Conservation (phyloP, 148 eudicot species). For the Rhododendron ferrugineum region DNA sequence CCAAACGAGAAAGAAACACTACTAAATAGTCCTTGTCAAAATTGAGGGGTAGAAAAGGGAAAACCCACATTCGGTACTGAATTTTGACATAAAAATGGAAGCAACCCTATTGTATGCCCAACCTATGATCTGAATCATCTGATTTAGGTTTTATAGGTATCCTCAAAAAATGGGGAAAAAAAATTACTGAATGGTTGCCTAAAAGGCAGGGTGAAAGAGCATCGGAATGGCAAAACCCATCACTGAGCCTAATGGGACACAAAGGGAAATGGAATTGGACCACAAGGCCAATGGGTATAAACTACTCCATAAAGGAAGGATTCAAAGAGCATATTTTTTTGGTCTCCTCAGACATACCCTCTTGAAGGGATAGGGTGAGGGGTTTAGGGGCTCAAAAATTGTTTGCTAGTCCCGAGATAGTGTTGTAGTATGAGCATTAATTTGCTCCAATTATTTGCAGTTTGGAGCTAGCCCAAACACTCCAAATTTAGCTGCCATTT, state of each 20-base stretch:
- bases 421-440: not conserved
- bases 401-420: constrained; percentile 17
- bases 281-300: not conserved
- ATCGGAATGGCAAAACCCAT: constrained; percentile 28
- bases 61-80: not conserved
- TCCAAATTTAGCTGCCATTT: not conserved
- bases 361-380: not conserved
- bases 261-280: constrained; percentile 6
- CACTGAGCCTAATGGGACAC: constrained; percentile 20
- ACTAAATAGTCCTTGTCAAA: not conserved
- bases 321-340: constrained; percentile 1
- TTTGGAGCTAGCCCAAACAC: not conserved
- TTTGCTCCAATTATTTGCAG: constrained; percentile 9
- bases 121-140: not conserved
- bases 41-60: not conserved
- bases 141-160: not conserved
- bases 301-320: not conserved
- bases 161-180: not conserved
- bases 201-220: constrained; percentile 19
- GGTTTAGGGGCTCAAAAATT: constrained; percentile 33
- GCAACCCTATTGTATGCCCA: not conserved
- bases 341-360: constrained; percentile 7
- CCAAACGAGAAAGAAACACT: too few species aligned
- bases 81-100: not conserved
- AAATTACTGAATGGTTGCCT: constrained; percentile 11